Conservation (phyloP, 2,329 filamentous ascomycete species). For the Lachnellula occidentalis region DNA sequence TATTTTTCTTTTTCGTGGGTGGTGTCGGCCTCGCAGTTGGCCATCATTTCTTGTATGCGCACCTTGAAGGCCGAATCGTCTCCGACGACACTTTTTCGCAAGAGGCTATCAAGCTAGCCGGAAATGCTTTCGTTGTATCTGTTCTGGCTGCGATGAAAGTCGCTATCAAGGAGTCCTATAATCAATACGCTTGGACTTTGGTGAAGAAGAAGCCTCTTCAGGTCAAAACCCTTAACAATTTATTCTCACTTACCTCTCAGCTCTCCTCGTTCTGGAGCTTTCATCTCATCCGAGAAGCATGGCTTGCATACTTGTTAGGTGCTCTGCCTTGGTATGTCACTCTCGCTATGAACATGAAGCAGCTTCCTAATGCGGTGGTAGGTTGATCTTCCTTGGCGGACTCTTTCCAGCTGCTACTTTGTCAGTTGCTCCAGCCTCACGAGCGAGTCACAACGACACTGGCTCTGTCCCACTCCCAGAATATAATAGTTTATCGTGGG, state of each 20-base stretch:
- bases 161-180: slow-evolving; percentile 7
- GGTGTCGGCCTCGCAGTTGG: slow-evolving; percentile 4
- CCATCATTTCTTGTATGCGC: slow-evolving; percentile 14
- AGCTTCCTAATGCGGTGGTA: not conserved
- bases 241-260: slow-evolving; percentile 13
- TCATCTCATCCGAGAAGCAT: slow-evolving; percentile 5
- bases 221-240: slow-evolving; percentile 13
- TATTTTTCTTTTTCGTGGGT: too few species aligned
- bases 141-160: slow-evolving; percentile 11
- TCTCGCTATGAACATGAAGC: not conserved
- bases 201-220: slow-evolving; percentile 11
- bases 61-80: slow-evolving; percentile 2
- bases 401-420: slow-evolving; percentile 8
- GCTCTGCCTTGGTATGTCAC: slow-evolving; percentile 2
- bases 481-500: not conserved
- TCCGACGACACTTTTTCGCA: not conserved
- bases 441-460: too few species aligned
- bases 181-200: slow-evolving; percentile 19
- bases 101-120: slow-evolving; percentile 15
- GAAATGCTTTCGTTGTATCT: slow-evolving; percentile 17
- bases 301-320: slow-evolving; percentile 1
- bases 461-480: not conserved
- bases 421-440: not conserved
- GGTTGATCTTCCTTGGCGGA: slow-evolving; percentile 7
- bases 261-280: slow-evolving; percentile 2